Evolutionary conservation across 2,329 filamentous ascomycete genomes (phyloP), one percentile per base, ranked within the genome.

Genomic region (Epichloe gansuensis): DNA sequence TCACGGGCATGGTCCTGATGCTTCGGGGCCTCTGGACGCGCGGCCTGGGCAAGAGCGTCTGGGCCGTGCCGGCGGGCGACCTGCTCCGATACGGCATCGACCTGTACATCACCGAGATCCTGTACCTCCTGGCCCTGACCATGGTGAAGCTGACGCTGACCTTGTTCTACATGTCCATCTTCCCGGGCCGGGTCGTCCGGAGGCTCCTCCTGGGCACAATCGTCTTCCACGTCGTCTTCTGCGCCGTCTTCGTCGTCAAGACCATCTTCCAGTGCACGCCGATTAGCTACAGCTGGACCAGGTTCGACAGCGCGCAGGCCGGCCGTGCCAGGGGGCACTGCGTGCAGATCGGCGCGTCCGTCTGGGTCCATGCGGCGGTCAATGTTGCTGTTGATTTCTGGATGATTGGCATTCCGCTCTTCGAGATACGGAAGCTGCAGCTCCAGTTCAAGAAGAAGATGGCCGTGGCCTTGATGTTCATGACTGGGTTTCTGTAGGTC

Each of bases 361-460:
- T 51, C 5, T 54, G 53, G 53, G 9, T 47, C 6, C 52, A 54
- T 21, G 51, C 47, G 4, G 51, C 43, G 4, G 15, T 47, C 17
- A 53, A 51, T 35, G 53, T 54, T 13, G 48, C n/a, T 2, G 50
- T 52, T 3, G 53, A 54, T 13, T 3, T 54, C 1, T 54, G 47
- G 50, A 52, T 54, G 47, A 52, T 54, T 17, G 51, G 50, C 1
- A 53, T 54, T 5, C 53, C 53, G 3, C 36, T 54, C 8, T 47
- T n/a, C 12, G 51, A 54, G 35, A 46, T 54, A 9, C 48, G 21
- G 34, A 51, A 50, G 44, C 31, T 54, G 34, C 47, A 53, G 3
- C 40, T 54, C 17, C 39, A 46, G 17, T 54, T 43, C 40, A 51
- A 41, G 47, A 54, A 54, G 40, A 54, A 54, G 48, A 27, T 54